Conservation (phyloP, 1,284 basidiomycete genomes). For the Pyrrhoderma noxium region DNA sequence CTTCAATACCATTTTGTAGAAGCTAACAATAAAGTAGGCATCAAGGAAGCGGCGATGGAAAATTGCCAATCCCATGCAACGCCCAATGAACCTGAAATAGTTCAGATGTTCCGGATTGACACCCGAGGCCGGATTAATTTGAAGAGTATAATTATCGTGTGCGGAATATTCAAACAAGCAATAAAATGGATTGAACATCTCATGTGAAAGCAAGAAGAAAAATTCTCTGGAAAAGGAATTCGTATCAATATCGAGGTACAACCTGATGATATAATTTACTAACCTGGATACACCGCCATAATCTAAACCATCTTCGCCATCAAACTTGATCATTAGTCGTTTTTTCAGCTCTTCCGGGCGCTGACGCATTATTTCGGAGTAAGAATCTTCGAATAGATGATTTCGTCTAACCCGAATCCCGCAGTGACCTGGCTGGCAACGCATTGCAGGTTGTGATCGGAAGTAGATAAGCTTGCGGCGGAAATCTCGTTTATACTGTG, state of each 20-base stretch:
- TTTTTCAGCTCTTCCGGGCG: conserved; percentile 92
- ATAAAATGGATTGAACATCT: conserved; percentile 99
- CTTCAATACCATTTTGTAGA: conserved; percentile 98
- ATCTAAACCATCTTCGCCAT: conserved; percentile 93
- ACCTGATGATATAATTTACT: conserved; percentile 20
- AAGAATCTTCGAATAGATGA: conserved; percentile 93
- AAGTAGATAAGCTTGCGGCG: conserved; percentile 95
- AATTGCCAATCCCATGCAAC: conserved; percentile 90
- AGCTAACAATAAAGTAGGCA: conserved; percentile 97
- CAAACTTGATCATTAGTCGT: conserved; percentile 95
- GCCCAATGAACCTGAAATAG: conserved; percentile 99
- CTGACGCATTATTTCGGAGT: conserved; percentile 95
- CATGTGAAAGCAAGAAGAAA: conserved; percentile 96
- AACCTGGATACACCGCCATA: conserved; percentile 89
- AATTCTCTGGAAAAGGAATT: conserved; percentile 43
- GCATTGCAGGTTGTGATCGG: conserved; percentile 88
- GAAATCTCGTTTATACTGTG: conserved; percentile 97
- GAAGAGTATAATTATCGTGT: conserved; percentile 98
- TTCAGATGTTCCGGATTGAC: conserved; percentile 99
- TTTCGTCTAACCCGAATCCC: conserved; percentile 91
- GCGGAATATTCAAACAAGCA: conserved; percentile 99
- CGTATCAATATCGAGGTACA: conserved; percentile 18
- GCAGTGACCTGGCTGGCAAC: conserved; percentile 85
- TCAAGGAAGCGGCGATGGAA: conserved; percentile 99
- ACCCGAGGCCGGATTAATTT: conserved; percentile 95